A percentile compares a stretch with the other conserved stretches of the same genome.
Evolutionary conservation across 306 rosid species (phyloP).

Genomic region (Trifolium repens): DNA sequence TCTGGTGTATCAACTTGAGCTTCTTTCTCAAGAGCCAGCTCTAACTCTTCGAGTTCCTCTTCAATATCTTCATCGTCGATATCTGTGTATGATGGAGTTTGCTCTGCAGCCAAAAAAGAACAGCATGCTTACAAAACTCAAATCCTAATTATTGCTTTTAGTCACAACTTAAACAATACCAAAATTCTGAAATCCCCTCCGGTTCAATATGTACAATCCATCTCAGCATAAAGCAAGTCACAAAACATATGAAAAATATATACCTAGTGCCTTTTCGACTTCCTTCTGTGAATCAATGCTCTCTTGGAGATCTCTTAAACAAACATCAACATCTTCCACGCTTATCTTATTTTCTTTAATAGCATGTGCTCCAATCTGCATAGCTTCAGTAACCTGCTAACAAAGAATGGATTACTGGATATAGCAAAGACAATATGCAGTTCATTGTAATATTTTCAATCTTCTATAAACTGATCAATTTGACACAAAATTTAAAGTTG

Average conservation of each 20-base stretch:
- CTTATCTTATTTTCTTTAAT: constrained; percentile 73
- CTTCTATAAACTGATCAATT: constrained; percentile 10
- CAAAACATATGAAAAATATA: constrained; percentile 29
- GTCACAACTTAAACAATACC: constrained; percentile 18
- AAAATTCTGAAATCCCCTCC: constrained; percentile 36
- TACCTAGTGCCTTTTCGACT: constrained; percentile 80
- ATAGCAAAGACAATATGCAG: constrained; percentile 34
- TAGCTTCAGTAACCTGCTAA: constrained; percentile 88
- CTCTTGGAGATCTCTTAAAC: constrained; percentile 78
- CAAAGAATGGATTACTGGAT: constrained; percentile 31
- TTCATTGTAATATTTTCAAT: constrained; percentile 25
- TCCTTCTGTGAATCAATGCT: constrained; percentile 79
- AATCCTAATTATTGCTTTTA: constrained; percentile 29
- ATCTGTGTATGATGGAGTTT: constrained; percentile 50
- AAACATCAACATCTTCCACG: constrained; percentile 71
- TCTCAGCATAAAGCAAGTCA: constrained; percentile 13
- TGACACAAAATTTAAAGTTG: constrained; percentile 1
- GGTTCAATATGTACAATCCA: constrained; percentile 23
- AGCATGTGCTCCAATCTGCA: constrained; percentile 80
- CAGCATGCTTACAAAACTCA: constrained; percentile 12
- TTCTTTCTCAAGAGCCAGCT: constrained; percentile 55
- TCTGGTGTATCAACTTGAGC: constrained; percentile 34
- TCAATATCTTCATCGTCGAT: constrained; percentile 74
- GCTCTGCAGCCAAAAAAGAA: constrained; percentile 55
- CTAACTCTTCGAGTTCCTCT: constrained; percentile 77